These are phyloP conservation scores for Rhexocercosporidium sp. DNA, from an alignment of 2,329 filamentous ascomycete genomes.

Conservation along the genomic window DNA sequence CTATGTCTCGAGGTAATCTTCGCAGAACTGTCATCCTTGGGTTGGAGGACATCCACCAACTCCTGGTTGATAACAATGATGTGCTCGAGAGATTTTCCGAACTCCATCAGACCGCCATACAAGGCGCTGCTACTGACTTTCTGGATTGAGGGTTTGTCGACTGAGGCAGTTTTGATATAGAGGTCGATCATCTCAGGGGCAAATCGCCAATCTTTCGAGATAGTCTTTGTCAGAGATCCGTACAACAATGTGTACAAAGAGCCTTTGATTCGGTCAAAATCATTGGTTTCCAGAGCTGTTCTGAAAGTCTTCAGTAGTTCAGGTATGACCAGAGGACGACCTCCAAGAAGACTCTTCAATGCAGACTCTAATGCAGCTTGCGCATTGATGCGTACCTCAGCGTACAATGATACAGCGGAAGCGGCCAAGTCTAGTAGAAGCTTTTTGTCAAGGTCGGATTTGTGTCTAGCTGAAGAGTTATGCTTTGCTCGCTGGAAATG, in stretches of 20 bases:
- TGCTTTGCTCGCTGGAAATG: constrained; percentile 93
- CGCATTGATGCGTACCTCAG: constrained; percentile 92
- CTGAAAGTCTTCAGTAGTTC: constrained; percentile 81
- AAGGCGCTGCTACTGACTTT: constrained; percentile 81
- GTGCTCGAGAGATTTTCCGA: constrained; percentile 85
- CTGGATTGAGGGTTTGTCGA: constrained; percentile 95
- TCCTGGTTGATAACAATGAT: constrained; percentile 81
- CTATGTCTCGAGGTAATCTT: constrained; percentile 70
- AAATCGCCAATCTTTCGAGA: constrained; percentile 92
- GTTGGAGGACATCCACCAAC: constrained; percentile 73
- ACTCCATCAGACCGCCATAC: constrained; percentile 82
- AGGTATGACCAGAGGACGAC: constrained; percentile 86
- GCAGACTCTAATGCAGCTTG: constrained; percentile 93
- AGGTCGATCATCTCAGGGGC: constrained; percentile 87
- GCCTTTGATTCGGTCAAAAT: constrained; percentile 93
- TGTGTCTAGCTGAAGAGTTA: constrained; percentile 85
- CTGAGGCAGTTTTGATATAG: constrained; percentile 87
- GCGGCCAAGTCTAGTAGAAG: constrained; percentile 86
- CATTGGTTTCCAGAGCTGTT: constrained; percentile 76
- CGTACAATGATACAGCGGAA: constrained; percentile 89
- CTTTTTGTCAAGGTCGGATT: constrained; percentile 86
- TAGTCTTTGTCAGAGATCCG: constrained; percentile 84
- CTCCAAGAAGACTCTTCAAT: constrained; percentile 87
- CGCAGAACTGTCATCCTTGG: constrained; percentile 61
- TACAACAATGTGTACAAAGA: constrained; percentile 90